Conservation (phyloP, 805 yeast genomes). For the Kazachstania bromeliacearum region DNA sequence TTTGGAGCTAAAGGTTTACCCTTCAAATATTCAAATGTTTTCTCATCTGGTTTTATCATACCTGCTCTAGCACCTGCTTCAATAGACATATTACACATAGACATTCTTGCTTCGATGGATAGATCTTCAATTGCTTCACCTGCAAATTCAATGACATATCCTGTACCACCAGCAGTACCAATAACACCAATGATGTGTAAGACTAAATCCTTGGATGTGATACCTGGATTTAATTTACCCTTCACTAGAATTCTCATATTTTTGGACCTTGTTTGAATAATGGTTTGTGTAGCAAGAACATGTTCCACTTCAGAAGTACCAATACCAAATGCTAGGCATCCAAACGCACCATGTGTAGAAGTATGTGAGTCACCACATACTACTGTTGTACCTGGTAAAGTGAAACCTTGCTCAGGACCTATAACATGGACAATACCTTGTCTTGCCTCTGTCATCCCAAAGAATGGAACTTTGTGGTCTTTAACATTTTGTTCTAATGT, state of each 20-base stretch:
- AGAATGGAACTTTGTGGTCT: constrained; percentile 80
- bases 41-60: constrained; percentile 94
- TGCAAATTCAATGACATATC: constrained; percentile 91
- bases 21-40: constrained; percentile 77
- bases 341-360: constrained; percentile 98
- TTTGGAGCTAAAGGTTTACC: constrained; percentile 93
- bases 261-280: constrained; percentile 89
- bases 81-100: constrained; percentile 97
- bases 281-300: constrained; percentile 93
- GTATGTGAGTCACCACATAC: constrained; percentile 99
- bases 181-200: constrained; percentile 91
- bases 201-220: constrained; percentile 92
- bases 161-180: constrained; percentile 99
- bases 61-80: constrained; percentile 99
- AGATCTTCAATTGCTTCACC: constrained; percentile 87
- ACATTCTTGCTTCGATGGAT: constrained; percentile 97
- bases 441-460: constrained; percentile 89
- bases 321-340: constrained; percentile 94
- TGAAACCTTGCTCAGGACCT: constrained; percentile 98
- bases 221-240: constrained; percentile 79
- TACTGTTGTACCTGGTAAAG: constrained; percentile 96
- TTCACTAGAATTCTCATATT: constrained; percentile 85
- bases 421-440: constrained; percentile 98
- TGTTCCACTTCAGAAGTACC: constrained; percentile 99
- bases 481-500: constrained; percentile 90